A percentile compares a stretch with the other conserved stretches of the same genome.
Evolutionary conservation across 2,329 filamentous ascomycete species (phyloP).

Genomic region (Fusarium protoensiforme): DNA sequence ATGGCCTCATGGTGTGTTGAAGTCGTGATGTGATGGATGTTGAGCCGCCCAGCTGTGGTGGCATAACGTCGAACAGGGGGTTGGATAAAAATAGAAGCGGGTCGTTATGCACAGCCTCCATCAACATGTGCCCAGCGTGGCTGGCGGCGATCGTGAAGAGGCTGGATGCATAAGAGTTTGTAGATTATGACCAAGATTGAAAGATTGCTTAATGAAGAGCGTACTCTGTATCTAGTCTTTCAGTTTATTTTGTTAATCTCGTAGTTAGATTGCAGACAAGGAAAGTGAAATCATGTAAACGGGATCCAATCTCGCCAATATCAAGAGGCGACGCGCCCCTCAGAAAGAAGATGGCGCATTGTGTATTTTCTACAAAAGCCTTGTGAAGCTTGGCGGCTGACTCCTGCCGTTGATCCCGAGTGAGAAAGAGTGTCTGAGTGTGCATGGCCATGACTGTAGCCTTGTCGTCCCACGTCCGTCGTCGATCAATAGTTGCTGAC

Average conservation of each 20-base stretch:
- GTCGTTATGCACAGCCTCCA: slow-evolving; percentile 30
- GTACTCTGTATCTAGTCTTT: neutral
- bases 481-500: slow-evolving; percentile 26
- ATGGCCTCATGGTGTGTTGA: neutral
- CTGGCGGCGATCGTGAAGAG: slow-evolving; percentile 10
- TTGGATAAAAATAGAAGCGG: slow-evolving; percentile 36
- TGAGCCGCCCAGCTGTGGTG: slow-evolving; percentile 21
- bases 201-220: no score
- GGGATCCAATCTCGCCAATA: slow-evolving; percentile 31
- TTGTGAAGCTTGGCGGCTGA: slow-evolving; percentile 4
- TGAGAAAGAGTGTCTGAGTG: neutral
- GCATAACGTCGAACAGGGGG: slow-evolving; percentile 4
- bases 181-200: slow-evolving; percentile 5
- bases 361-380: neutral
- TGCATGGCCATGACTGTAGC: neutral
- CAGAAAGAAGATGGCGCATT: slow-evolving; percentile 5
- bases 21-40: slow-evolving; percentile 10
- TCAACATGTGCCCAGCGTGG: slow-evolving; percentile 3
- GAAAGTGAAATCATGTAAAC: slow-evolving; percentile 9
- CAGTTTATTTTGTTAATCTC: neutral
- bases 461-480: neutral
- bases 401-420: neutral
- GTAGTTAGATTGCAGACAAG: neutral
- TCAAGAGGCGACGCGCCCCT: neutral
- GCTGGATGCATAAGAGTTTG: slow-evolving; percentile 10